Percentiles rank a stretch among this genome's conserved stretches.
Evolutionary conservation across 441 rosid genomes (phyloP).

Genomic region (Syzygium malaccense): DNA sequence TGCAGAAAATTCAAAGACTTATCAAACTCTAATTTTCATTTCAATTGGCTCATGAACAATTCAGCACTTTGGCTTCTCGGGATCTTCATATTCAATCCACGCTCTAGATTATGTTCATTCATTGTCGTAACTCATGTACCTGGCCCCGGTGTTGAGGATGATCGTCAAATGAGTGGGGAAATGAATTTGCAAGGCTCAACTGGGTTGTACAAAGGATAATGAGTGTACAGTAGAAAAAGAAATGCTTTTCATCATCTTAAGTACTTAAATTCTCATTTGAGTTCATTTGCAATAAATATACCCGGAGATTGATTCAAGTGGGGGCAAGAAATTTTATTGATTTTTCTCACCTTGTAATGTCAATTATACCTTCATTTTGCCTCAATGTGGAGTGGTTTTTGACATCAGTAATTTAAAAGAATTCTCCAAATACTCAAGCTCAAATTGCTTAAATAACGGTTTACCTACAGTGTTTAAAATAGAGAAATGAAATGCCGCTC

Average conservation of each 20-base stretch:
- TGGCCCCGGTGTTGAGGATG: not conserved
- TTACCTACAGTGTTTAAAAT: not conserved
- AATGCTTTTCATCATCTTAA: not conserved
- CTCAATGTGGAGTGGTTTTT: not conserved
- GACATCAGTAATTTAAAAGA: not conserved
- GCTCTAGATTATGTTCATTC: not conserved
- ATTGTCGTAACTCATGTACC: no score
- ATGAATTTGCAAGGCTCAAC: not conserved
- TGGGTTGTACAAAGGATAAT: not conserved
- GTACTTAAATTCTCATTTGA: not conserved
- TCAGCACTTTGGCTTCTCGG: no score
- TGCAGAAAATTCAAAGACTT: no score
- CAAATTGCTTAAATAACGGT: not conserved
- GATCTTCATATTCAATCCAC: no score
- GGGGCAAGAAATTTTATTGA: not conserved
- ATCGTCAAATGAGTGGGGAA: not conserved
- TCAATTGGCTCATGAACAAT: no score
- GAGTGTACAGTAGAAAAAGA: not conserved
- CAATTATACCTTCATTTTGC: not conserved
- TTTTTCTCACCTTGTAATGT: not conserved
- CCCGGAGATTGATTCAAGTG: not conserved
- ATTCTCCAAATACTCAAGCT: not conserved
- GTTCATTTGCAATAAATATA: not conserved
- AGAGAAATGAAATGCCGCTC: not conserved
- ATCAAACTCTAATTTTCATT: no score